Base-by-base conservation (phyloP, 2,329 filamentous ascomycete genomes). In the Clonostachys byssicola region DNA sequence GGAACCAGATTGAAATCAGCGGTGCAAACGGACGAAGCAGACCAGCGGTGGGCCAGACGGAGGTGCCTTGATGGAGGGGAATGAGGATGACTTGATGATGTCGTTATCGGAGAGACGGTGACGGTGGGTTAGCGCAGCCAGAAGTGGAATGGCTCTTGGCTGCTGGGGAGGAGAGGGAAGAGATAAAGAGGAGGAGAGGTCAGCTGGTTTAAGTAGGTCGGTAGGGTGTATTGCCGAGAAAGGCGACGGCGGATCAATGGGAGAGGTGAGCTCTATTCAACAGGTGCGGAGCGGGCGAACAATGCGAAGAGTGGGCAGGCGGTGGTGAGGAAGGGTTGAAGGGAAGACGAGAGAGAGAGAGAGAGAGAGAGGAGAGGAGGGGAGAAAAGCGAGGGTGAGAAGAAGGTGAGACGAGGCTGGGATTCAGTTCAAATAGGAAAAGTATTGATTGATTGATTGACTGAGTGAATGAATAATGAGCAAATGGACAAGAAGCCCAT, bases 341-440 rank as follows among this genome's bases (percentile, higher is more conserved):
- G 36, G 12, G 10, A 23, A 40, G 33, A 34, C 18, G 18, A 18
- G 40, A n/a, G 45, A 18, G 34, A 43, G 23, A 36, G 47, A 46
- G 41, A 40, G 40, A 5, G 36, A 56, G 46, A 44, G 34, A 46
- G 1, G 40, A 43, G 42, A 17, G 14, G 30, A 43, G 33, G 12
- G 23, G 20, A 43, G 50, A 39, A 48, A 45, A 38, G 41, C 53
- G 48, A 50, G 47, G 45, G 51, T 42, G 47, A 47, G 48, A 40
- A 42, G 45, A 40, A 42, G 46, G 20, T 42, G 40, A 42, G 40
- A 42, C 18, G 40, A n/a, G n/a, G 38, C 38, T 40, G n/a, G 38
- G 38, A n/a, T 40, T 40, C n/a, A n/a, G n/a, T 40, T n/a, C n/a
- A 18, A n/a, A 18, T n/a, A 40, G 38, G 17, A 40, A 40, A 40